Base-by-base conservation (phyloP, 768 basidiomycete genomes). In the Amanita brunnescens region DNA sequence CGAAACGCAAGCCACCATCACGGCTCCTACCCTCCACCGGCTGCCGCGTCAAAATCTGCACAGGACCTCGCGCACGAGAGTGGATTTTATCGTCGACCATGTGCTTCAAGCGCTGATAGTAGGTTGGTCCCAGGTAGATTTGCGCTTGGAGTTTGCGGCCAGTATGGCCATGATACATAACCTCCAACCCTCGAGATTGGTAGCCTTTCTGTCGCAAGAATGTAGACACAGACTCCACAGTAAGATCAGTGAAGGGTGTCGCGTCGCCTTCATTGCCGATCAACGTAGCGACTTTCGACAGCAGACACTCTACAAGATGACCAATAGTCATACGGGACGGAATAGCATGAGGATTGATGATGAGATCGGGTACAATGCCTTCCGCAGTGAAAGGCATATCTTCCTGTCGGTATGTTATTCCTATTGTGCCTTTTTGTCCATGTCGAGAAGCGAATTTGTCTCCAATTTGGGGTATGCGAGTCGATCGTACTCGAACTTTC, bases 61-160 rank as follows among this genome's bases (percentile, higher is more conserved):
- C 91, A 4, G 96, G 96, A 12, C 96, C 96, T 67, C 96, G 71
- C 16, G 96, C 96, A 51, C 96, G 83, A 24, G 96, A 95, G 69
- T 99, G 96, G 49, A 98, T 99, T 74, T 99, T 99, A 70, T 99
- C 96, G 66, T 97, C 94, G 40, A 99, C 96, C 95, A 99, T 99
- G 71, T 99, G 96, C 73, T 98, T 98, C 58, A 98, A 75, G 33
- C 95, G 86, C 67, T 99, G 95, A 67, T 99, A 99, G 67, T 99
- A 99, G 4, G 96, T 99, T 13, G 96, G 96, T 5, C 96, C 96
- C 55, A 99, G 85, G 68, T 98, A 99, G 10, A 99, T 83, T 64
- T 99, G 96, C 7, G 96, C 96, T 64, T 97, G 94, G 2, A 99
- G 79, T 65, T 99, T 99, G 51, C 83, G 81, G n/a, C 95, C 96